These are phyloP conservation scores for Camelina laxa DNA, from an alignment of 345 rosid species.

Conservation along the genomic window DNA sequence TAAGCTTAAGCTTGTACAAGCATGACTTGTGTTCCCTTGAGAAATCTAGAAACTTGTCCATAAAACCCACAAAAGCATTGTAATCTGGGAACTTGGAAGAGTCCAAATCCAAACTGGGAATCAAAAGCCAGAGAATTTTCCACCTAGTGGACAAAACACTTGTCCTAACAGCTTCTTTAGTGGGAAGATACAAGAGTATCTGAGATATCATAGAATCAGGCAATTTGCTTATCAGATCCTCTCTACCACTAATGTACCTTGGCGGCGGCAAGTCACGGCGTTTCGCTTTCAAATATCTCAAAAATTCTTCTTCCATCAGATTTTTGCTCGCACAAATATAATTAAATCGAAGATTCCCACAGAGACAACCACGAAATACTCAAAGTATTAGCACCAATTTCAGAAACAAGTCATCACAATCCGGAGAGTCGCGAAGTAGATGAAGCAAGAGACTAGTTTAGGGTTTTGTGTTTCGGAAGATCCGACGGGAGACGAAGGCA, in stretches of 20 bases:
- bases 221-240: slow-evolving; percentile 19
- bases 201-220: slow-evolving; percentile 17
- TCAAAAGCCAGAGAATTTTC: slow-evolving; percentile 15
- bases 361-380: not conserved
- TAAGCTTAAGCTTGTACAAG: slow-evolving; percentile 24
- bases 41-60: not conserved
- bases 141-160: slow-evolving; percentile 30
- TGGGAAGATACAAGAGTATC: slow-evolving; percentile 14
- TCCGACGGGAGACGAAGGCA: not conserved
- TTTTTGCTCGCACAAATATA: not conserved
- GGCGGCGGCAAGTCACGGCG: not conserved
- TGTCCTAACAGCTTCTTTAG: slow-evolving; percentile 8
- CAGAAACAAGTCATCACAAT: not conserved
- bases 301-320: not conserved
- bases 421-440: not conserved
- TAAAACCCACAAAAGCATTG: not conserved
- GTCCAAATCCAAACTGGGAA: slow-evolving; percentile 16
- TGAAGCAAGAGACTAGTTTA: not conserved
- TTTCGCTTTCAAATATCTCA: not conserved
- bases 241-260: not conserved
- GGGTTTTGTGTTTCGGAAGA: not conserved
- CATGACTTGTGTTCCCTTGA: not conserved
- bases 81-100: slow-evolving; percentile 5
- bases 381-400: not conserved
- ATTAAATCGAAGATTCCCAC: not conserved